phyloP scores from a whole-genome alignment of 2,329 filamentous ascomycete species.

The Calonectria pseudoreteaudii region DNA sequence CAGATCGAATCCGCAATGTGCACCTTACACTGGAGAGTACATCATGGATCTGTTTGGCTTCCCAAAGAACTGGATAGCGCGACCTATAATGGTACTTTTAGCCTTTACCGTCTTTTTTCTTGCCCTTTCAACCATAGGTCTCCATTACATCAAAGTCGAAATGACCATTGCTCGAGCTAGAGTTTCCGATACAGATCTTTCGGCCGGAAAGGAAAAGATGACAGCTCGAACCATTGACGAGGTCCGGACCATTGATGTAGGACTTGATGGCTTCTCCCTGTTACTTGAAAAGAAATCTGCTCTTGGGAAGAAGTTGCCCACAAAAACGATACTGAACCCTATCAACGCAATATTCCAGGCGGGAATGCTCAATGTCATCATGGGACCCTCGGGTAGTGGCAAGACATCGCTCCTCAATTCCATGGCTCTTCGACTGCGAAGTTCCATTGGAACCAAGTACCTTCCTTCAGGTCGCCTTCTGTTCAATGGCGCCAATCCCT shows the following conservation, averaged over 20 bases:
- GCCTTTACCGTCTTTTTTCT: conserved; percentile 75
- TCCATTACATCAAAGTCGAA: conserved; percentile 74
- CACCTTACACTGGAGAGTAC: conserved; percentile 75
- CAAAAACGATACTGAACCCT: conserved; percentile 73
- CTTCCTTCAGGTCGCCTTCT: conserved; percentile 70
- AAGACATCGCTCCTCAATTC: conserved; percentile 82
- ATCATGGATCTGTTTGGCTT: conserved; percentile 78
- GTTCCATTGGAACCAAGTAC: conserved; percentile 72
- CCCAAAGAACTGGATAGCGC: conserved; percentile 73
- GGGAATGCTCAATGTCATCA: conserved; percentile 79
- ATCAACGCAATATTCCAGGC: conserved; percentile 76
- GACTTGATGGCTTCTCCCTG: conserved; percentile 73
- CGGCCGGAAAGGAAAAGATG: conserved; percentile 79
- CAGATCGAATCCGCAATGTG: conserved; percentile 72
- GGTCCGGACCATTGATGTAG: conserved; percentile 72
- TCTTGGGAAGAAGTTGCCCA: conserved; percentile 62
- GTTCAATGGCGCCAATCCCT: conserved; percentile 78
- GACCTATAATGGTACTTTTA: conserved; percentile 72
- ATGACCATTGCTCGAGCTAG: conserved; percentile 76
- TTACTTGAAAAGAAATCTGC: conserved; percentile 71
- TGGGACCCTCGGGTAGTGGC: conserved; percentile 83
- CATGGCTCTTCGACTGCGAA: conserved; percentile 76
- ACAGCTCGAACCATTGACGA: conserved; percentile 61
- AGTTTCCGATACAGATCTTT: conserved; percentile 69
- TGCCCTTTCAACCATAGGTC: conserved; percentile 67